Conservation (phyloP, 371 early-diverging fungal species). For the Mucor irregularis region DNA sequence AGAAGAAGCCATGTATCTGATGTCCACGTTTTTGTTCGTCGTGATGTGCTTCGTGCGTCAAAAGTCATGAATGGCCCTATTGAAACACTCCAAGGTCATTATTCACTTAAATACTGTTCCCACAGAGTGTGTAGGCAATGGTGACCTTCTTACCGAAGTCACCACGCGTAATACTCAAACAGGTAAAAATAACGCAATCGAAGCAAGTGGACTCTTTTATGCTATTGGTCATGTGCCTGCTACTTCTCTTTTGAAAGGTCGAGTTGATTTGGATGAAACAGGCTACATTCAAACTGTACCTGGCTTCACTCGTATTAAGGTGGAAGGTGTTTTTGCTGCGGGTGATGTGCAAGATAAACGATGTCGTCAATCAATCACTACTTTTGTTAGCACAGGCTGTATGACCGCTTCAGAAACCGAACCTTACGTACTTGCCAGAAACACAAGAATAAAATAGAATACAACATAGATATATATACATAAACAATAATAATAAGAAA, state of each 20-base stretch:
- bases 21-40: slow-evolving; percentile 77
- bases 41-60: slow-evolving; percentile 95
- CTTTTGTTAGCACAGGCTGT: slow-evolving; percentile 85
- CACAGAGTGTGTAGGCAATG: slow-evolving; percentile 85
- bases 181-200: slow-evolving; percentile 61
- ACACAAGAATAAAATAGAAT: too few relatives aligned
- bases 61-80: slow-evolving; percentile 92
- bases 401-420: slow-evolving; percentile 96
- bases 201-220: slow-evolving; percentile 95
- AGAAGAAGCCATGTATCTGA: slow-evolving; percentile 74
- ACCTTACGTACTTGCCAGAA: slow-evolving; percentile 72
- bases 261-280: slow-evolving; percentile 77
- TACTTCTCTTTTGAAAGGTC: slow-evolving; percentile 73
- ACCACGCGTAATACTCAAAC: slow-evolving; percentile 75
- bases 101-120: slow-evolving; percentile 91
- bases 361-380: slow-evolving; percentile 85
- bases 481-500: too few relatives aligned
- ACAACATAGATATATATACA: too few relatives aligned
- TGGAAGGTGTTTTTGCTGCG: slow-evolving; percentile 95
- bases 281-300: slow-evolving; percentile 91
- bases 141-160: slow-evolving; percentile 70
- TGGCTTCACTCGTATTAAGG: slow-evolving; percentile 79
- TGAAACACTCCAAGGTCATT: slow-evolving; percentile 87
- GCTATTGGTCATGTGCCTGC: slow-evolving; percentile 99
- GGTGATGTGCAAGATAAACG: slow-evolving; percentile 98